Percentiles rank a stretch among this genome's conserved stretches.
phyloP scores from a whole-genome alignment of 805 yeast genomes.

The Spathaspora sp. region DNA sequence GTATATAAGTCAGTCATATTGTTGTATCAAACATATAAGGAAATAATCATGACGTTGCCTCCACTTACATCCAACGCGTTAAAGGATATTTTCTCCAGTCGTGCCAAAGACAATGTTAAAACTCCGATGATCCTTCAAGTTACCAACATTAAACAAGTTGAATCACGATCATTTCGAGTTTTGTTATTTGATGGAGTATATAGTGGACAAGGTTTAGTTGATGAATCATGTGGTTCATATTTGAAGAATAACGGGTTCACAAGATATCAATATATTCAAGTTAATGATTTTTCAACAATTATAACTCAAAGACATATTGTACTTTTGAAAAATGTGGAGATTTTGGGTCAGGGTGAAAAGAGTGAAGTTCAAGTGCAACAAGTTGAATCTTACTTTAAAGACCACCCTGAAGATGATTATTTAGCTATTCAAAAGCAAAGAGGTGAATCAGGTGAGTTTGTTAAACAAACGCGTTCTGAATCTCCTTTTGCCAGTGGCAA shows the following conservation, averaged over 20 bases:
- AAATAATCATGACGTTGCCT: background rate
- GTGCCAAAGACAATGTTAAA: constrained; percentile 12
- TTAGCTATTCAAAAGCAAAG: constrained; percentile 13
- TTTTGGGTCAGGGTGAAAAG: constrained; percentile 36
- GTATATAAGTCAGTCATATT: background rate
- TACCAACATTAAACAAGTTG: constrained; percentile 25
- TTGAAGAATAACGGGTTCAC: constrained; percentile 41
- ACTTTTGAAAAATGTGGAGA: constrained; percentile 44
- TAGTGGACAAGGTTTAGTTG: constrained; percentile 34
- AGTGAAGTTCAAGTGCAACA: constrained; percentile 18
- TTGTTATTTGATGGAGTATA: constrained; percentile 38
- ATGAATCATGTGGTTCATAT: constrained; percentile 41
- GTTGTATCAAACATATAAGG: background rate
- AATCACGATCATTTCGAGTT: constrained; percentile 28
- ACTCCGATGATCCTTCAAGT: constrained; percentile 31
- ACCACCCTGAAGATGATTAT: constrained; percentile 54
- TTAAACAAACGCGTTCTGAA: constrained; percentile 4
- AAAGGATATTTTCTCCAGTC: constrained; percentile 19
- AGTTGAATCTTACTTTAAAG: constrained; percentile 52
- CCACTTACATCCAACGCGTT: constrained; percentile 20
- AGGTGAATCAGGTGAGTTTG: background rate
- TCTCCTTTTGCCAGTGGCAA: constrained; percentile 3
- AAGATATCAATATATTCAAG: constrained; percentile 39
- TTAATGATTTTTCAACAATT: constrained; percentile 42
- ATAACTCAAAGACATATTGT: constrained; percentile 47